Conservation (phyloP, 768 basidiomycete genomes). For the Mrakia gelida region DNA sequence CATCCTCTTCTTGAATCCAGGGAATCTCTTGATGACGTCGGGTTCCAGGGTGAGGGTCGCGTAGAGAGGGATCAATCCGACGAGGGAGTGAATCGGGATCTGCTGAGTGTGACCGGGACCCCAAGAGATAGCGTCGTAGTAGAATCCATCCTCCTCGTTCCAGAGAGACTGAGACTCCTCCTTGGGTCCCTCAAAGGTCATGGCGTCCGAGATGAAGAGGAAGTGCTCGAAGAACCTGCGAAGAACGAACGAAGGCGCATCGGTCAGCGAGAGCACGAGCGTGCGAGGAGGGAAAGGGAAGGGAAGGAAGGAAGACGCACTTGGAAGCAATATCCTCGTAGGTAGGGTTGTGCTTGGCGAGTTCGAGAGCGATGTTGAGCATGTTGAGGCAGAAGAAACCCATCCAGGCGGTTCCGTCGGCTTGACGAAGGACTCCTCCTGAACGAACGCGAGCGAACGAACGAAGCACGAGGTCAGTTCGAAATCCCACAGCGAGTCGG, state of each 20-base stretch:
- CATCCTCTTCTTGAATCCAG: constrained; percentile 97
- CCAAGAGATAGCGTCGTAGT: constrained; percentile 94
- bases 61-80: constrained; percentile 96
- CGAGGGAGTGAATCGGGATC: constrained; percentile 86
- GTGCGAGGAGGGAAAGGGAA: constrained; percentile 6
- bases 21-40: constrained; percentile 77
- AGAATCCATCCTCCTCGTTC: constrained; percentile 97
- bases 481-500: not conserved
- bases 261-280: not conserved
- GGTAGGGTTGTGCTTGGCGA: constrained; percentile 94
- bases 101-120: constrained; percentile 69
- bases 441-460: not conserved
- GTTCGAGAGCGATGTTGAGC: constrained; percentile 94
- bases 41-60: constrained; percentile 93
- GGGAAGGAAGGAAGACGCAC: constrained; percentile 66
- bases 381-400: constrained; percentile 97
- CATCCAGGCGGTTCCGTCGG: constrained; percentile 99
- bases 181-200: constrained; percentile 84
- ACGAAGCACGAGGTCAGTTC: not conserved
- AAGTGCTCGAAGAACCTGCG: constrained; percentile 64
- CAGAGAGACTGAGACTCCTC: constrained; percentile 72
- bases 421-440: constrained; percentile 82
- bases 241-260: not conserved
- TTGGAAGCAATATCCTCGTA: constrained; percentile 99
- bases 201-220: constrained; percentile 96